phyloP scores from a whole-genome alignment of 495 filamentous ascomycete species.

The Rhizodiscina lignyota region DNA sequence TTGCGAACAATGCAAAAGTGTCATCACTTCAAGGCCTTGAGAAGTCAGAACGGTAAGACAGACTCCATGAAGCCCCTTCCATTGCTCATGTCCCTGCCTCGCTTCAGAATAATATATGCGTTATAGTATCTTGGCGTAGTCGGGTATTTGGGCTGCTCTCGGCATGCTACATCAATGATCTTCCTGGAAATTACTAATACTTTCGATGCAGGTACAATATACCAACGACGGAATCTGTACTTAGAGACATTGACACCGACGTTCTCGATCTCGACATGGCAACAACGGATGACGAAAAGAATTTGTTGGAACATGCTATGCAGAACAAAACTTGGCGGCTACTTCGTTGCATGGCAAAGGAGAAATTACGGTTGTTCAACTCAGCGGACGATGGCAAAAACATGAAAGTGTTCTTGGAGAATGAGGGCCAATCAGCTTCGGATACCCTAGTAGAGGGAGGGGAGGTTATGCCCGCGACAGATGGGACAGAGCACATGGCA shows the following conservation, averaged over 20 bases:
- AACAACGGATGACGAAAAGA: conserved; percentile 50
- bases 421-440: too few relatives aligned
- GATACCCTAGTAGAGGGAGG: too few relatives aligned
- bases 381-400: conserved; percentile 71
- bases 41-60: conserved; percentile 33
- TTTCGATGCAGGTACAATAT: conserved; percentile 30
- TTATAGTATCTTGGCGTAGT: too few relatives aligned
- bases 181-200: conserved; percentile 9
- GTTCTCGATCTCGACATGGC: conserved; percentile 77
- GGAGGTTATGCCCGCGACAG: too few relatives aligned
- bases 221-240: conserved; percentile 36
- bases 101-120: too few relatives aligned
- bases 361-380: conserved; percentile 60
- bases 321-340: conserved; percentile 80
- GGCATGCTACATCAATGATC: conserved; percentile 1
- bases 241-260: conserved; percentile 40
- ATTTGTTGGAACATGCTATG: conserved; percentile 46
- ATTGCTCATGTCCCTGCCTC: too few relatives aligned
- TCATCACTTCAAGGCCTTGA: conserved; percentile 42
- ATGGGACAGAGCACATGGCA: too few relatives aligned
- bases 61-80: too few relatives aligned
- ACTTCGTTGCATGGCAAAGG: conserved; percentile 57
- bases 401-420: conserved; percentile 34
- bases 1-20: conserved; percentile 42
- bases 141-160: conserved; percentile 7